Conservation (phyloP, 2,329 filamentous ascomycete genomes). For the Calonectria multiphialidica region DNA sequence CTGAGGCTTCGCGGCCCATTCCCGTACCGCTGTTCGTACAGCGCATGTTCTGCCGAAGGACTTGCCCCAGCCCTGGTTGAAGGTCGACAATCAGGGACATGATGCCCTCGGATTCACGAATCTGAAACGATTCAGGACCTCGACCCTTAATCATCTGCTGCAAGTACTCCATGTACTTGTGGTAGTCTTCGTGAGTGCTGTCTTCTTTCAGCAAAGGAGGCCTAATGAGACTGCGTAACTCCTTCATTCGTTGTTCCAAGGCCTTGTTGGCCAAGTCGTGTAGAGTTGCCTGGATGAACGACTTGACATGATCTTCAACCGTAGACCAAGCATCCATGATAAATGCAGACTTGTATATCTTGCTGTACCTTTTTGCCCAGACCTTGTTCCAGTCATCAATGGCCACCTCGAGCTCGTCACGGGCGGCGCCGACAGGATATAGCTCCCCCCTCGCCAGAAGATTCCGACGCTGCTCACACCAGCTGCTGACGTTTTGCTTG, state of each 20-base stretch:
- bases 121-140: neutral
- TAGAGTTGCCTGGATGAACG: conserved; percentile 1
- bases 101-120: conserved; percentile 27
- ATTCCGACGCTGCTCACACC: conserved; percentile 18
- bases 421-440: neutral
- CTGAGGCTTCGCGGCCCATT: neutral
- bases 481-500: neutral
- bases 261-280: neutral
- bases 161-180: neutral
- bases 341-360: neutral
- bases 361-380: conserved; percentile 10
- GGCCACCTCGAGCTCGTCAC: conserved; percentile 10
- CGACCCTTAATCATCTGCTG: neutral
- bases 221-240: neutral
- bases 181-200: conserved; percentile 4
- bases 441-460: conserved; percentile 13
- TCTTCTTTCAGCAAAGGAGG: neutral
- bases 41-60: neutral
- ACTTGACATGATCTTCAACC: neutral
- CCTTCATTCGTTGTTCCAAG: conserved; percentile 13
- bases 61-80: neutral
- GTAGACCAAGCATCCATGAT: neutral
- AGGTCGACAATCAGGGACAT: conserved; percentile 31
- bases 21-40: neutral
- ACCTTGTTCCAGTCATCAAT: conserved; percentile 37